These are phyloP conservation scores for Sporothrix curviconia DNA, from an alignment of 2,329 filamentous ascomycete genomes.

Conservation along the genomic window DNA sequence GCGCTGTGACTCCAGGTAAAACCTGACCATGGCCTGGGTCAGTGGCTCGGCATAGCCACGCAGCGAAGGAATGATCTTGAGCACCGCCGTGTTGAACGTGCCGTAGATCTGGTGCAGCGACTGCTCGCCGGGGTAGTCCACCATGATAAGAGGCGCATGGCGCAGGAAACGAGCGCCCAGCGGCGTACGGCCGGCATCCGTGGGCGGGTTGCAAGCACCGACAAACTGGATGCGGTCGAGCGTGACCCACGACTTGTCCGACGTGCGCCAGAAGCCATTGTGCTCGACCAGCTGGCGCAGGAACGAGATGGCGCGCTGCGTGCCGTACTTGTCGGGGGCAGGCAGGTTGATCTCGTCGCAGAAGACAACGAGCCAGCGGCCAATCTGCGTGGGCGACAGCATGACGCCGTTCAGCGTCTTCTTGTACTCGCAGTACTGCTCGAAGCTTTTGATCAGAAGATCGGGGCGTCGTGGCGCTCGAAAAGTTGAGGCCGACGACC, in stretches of 20 bases:
- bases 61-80: conserved; percentile 94
- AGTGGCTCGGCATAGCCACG: conserved; percentile 90
- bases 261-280: conserved; percentile 97
- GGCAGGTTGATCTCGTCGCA: conserved; percentile 99
- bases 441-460: conserved; percentile 96
- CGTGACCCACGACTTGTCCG: conserved; percentile 96
- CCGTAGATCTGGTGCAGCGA: conserved; percentile 97
- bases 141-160: conserved; percentile 98
- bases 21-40: conserved; percentile 94
- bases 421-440: conserved; percentile 99
- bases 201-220: conserved; percentile 95
- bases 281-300: conserved; percentile 95
- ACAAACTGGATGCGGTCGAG: conserved; percentile 98
- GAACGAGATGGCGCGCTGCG: conserved; percentile 95
- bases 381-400: conserved; percentile 92
- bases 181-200: conserved; percentile 91
- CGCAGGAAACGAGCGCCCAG: conserved; percentile 90
- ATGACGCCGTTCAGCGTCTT: conserved; percentile 96
- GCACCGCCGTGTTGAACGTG: conserved; percentile 90
- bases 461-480: conserved; percentile 96
- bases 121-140: conserved; percentile 93
- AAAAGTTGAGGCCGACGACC: conserved; percentile 98
- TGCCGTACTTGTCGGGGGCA: conserved; percentile 94
- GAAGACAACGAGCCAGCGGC: conserved; percentile 96
- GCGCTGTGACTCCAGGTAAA: conserved; percentile 91